Evolutionary conservation across 805 yeast species (phyloP).

Genomic region (Hanseniaspora thailandica): DNA sequence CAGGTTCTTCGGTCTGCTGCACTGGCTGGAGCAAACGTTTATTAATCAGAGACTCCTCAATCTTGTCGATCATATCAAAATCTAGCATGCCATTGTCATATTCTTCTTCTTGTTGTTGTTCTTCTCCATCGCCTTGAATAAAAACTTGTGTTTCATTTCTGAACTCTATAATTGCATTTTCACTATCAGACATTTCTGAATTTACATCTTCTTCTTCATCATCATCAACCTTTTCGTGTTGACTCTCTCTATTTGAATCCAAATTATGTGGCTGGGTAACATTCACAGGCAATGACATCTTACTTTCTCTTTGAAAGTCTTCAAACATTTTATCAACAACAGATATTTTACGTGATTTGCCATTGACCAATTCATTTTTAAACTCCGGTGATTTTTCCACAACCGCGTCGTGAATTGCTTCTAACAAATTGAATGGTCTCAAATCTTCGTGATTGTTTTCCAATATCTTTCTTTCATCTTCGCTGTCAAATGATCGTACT

Average conservation of each 20-base stretch:
- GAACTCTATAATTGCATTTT: background rate
- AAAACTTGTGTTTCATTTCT: conserved; percentile 1
- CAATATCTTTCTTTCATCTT: background rate
- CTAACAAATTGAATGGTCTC: background rate
- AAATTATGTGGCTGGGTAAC: background rate
- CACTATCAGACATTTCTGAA: background rate
- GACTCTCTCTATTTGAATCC: background rate
- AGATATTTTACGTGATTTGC: too few relatives aligned
- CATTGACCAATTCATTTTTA: background rate
- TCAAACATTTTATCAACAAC: too few relatives aligned
- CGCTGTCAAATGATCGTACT: background rate
- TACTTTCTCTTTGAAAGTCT: too few relatives aligned
- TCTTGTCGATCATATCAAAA: background rate
- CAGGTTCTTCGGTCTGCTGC: too few relatives aligned
- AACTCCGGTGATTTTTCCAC: too few relatives aligned
- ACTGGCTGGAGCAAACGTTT: background rate
- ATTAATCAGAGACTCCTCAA: background rate
- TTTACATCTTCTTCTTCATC: background rate
- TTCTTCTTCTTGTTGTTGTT: background rate
- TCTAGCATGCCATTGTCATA: background rate
- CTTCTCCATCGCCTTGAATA: too few relatives aligned
- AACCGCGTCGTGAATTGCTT: background rate
- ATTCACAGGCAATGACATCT: too few relatives aligned
- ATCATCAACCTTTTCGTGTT: background rate
- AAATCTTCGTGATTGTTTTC: background rate